phyloP scores from a whole-genome alignment of 2,329 filamentous ascomycete species.

The Malbranchea cinnamomea region DNA sequence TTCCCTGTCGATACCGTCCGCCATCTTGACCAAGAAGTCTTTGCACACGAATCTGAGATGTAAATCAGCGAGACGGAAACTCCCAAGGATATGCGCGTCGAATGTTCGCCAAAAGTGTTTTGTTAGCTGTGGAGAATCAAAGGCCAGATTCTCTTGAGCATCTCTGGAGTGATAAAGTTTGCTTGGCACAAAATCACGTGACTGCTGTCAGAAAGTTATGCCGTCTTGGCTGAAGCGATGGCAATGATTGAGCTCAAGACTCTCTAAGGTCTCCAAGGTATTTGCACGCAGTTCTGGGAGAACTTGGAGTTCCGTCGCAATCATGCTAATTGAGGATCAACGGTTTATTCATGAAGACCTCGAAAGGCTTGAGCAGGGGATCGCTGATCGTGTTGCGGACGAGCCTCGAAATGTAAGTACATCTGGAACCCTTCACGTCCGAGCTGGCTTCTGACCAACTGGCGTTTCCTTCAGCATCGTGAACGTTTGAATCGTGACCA shows the following conservation, averaged over 20 bases:
- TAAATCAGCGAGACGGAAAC: no score
- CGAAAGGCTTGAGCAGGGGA: slow-evolving; percentile 85
- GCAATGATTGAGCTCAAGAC: no score
- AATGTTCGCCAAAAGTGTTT: no score
- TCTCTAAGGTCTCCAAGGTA: background rate
- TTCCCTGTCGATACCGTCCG: slow-evolving; percentile 83
- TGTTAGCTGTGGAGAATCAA: slow-evolving; percentile 1
- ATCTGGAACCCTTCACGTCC: no score
- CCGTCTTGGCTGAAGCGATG: no score
- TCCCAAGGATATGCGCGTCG: no score
- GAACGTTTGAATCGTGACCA: slow-evolving; percentile 84
- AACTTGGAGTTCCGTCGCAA: slow-evolving; percentile 7
- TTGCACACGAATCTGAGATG: background rate
- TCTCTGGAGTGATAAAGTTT: no score
- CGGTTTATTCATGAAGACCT: slow-evolving; percentile 90
- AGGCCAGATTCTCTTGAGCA: no score
- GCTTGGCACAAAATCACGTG: slow-evolving; percentile 3
- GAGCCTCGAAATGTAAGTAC: slow-evolving; percentile 69
- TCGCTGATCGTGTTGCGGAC: slow-evolving; percentile 75
- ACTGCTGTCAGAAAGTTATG: background rate
- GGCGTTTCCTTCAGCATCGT: slow-evolving; percentile 50
- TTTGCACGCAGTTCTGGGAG: background rate
- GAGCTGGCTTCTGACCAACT: no score
- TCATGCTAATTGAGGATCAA: slow-evolving; percentile 81
- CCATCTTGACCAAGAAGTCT: slow-evolving; percentile 58